Percentiles rank a stretch among this genome's conserved stretches.
Conservation (phyloP, 176 grass and related monocot species). For the Miscanthus lutarioriparius region DNA sequence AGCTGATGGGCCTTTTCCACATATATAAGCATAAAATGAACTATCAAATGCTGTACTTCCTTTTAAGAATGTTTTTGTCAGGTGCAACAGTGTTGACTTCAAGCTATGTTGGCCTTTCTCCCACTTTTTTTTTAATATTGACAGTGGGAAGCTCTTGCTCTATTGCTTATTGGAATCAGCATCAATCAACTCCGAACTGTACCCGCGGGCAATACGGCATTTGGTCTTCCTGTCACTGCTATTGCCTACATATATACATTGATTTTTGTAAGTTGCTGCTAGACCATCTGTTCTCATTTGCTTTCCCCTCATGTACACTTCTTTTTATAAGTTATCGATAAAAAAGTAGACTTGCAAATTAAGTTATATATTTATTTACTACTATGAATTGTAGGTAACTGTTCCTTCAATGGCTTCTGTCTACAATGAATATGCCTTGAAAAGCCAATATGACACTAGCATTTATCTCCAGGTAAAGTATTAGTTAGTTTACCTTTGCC, state of each 20-base stretch:
- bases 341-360: not conserved
- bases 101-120: slow-evolving; percentile 16
- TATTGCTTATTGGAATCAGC: slow-evolving; percentile 96
- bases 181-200: slow-evolving; percentile 88
- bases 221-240: slow-evolving; percentile 80
- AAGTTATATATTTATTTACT: slow-evolving; percentile 26
- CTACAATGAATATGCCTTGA: slow-evolving; percentile 98
- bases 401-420: slow-evolving; percentile 97
- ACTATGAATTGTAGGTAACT: slow-evolving; percentile 64
- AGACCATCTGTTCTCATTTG: slow-evolving; percentile 3
- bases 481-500: slow-evolving; percentile 1
- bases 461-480: slow-evolving; percentile 94
- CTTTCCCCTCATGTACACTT: not conserved
- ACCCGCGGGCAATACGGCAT: slow-evolving; percentile 58
- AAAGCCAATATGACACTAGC: slow-evolving; percentile 99
- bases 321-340: not conserved
- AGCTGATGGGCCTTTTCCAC: not conserved
- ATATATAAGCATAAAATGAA: not conserved
- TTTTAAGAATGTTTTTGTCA: not conserved
- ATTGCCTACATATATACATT: slow-evolving; percentile 90
- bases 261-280: slow-evolving; percentile 82
- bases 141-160: slow-evolving; percentile 98
- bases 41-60: not conserved
- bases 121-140: slow-evolving; percentile 17
- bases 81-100: not conserved